phyloP scores from a whole-genome alignment of 805 yeast species.

The Suhomyces sp. region DNA sequence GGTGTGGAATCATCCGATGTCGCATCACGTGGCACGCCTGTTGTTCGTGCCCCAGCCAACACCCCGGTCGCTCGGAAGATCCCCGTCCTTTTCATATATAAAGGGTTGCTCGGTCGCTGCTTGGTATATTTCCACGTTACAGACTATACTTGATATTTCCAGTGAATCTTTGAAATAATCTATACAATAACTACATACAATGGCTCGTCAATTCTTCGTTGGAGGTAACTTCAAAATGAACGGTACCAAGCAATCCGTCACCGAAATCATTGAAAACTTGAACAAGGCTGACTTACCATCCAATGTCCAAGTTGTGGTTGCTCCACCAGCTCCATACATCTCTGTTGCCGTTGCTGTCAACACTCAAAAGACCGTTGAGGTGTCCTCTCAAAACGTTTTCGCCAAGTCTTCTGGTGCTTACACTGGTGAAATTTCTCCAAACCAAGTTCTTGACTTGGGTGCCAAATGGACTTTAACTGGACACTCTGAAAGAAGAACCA shows the following conservation, averaged over 20 bases:
- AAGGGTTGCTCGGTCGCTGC: conserved; percentile 3
- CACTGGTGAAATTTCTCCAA: conserved; percentile 96
- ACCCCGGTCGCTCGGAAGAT: conserved; percentile 4
- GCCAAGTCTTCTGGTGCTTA: conserved; percentile 89
- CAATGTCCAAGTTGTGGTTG: conserved; percentile 87
- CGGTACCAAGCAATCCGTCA: conserved; percentile 86
- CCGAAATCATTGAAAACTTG: conserved; percentile 77
- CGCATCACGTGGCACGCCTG: not conserved
- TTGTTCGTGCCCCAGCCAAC: conserved; percentile 1
- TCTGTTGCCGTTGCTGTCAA: conserved; percentile 67
- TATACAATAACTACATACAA: conserved; percentile 17
- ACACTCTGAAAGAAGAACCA: conserved; percentile 97
- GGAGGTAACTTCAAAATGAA: conserved; percentile 99
- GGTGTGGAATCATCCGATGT: too few species aligned
- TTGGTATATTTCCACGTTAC: too few species aligned
- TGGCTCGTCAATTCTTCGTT: conserved; percentile 92
- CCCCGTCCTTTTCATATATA: conserved; percentile 3
- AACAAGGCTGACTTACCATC: conserved; percentile 74
- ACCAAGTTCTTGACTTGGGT: conserved; percentile 85
- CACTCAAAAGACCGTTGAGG: conserved; percentile 68
- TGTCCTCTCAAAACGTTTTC: conserved; percentile 91
- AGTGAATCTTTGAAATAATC: conserved; percentile 4
- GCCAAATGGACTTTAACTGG: conserved; percentile 95
- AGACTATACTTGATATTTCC: not conserved
- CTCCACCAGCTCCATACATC: conserved; percentile 95